Evolutionary conservation across 768 basidiomycete species (phyloP), one percentile per base, ranked within the genome.

Genomic region (Leccinum aurantiacum): DNA sequence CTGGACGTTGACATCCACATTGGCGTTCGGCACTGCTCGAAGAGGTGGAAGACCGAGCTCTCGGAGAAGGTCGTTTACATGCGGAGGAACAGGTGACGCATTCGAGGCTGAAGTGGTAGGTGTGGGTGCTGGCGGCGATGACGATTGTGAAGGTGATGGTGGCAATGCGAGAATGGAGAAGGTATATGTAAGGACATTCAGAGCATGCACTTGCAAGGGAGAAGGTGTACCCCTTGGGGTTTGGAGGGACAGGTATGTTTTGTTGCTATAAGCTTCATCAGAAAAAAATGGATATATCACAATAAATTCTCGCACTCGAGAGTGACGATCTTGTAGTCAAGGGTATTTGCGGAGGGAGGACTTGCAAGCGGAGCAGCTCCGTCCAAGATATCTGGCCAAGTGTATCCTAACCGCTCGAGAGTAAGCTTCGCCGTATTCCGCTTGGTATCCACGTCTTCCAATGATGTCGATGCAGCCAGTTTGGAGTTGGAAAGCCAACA

Each of bases 41-140:
- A 85, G 69, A 17, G 80, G 78, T 0, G 83, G 83, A 47, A 89
- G 74, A 19, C 87, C 88, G 58, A 89, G 79, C 60, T 88, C 86
- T 59, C 83, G 86, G 10, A 90, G 78, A 33, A 87, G 77, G 27
- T 78, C 74, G 55, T 88, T 87, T 63, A 89, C 76, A 58, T 87
- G 78, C 29, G 78, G 79, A 50, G 81, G 80, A 25, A 80, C 65
- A 56, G 76, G 69, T 4, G 62, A 49, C 11, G 57, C 29, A 46
- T 58, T 54, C 24, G 60, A 44, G 51, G 72, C 63, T 19, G 75
- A 70, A 58, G 73, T 73, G 62, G 62, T 68, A 33, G 65, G 66
- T 44, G 68, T 38, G 59, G 67, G 56, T 65, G 27, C 17, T 33
- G 58, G 53, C 83, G 71, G 38, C 83, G 75, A 37, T 0, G 67